Conservation (phyloP, 2,329 filamentous ascomycete genomes). For the Paraconiothyrium brasiliense region DNA sequence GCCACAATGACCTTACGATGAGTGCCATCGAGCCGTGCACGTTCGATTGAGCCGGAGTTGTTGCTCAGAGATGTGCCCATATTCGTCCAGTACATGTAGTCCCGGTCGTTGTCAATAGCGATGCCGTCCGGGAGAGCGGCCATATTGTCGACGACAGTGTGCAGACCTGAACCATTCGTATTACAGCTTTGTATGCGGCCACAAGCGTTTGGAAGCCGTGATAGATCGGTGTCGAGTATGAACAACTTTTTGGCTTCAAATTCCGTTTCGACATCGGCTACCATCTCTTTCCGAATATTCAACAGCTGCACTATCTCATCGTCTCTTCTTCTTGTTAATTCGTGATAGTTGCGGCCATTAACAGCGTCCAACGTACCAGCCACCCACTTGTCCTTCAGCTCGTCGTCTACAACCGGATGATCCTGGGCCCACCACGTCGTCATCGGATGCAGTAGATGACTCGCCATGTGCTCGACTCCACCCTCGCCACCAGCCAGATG, state of each 20-base stretch:
- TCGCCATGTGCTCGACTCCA: slow-evolving; percentile 28
- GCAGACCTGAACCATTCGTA: slow-evolving; percentile 20
- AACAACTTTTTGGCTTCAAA: slow-evolving; percentile 17
- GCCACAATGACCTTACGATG: slow-evolving; percentile 56
- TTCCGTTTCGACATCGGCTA: slow-evolving; percentile 19
- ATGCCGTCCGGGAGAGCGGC: slow-evolving; percentile 39
- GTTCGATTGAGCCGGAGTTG: slow-evolving; percentile 56
- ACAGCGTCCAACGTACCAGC: slow-evolving; percentile 24
- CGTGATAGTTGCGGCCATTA: slow-evolving; percentile 19
- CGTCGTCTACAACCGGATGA: slow-evolving; percentile 26
- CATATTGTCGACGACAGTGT: slow-evolving; percentile 13
- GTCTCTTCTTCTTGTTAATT: slow-evolving; percentile 26
- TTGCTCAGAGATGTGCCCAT: slow-evolving; percentile 22
- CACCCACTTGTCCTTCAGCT: slow-evolving; percentile 29
- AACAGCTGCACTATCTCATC: slow-evolving; percentile 26
- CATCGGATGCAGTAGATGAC: slow-evolving; percentile 27
- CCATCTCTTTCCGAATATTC: slow-evolving; percentile 24
- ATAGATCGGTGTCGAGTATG: slow-evolving; percentile 22
- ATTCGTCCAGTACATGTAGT: slow-evolving; percentile 39
- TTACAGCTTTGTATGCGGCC: slow-evolving; percentile 30
- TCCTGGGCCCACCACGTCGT: slow-evolving; percentile 29
- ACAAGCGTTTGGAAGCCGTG: not conserved
- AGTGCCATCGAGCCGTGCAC: slow-evolving; percentile 58
- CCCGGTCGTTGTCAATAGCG: slow-evolving; percentile 21
- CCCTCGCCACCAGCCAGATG: slow-evolving; percentile 29